These are phyloP conservation scores for Rubia tinctorum DNA, from an alignment of 305 asterid species.

Conservation along the genomic window DNA sequence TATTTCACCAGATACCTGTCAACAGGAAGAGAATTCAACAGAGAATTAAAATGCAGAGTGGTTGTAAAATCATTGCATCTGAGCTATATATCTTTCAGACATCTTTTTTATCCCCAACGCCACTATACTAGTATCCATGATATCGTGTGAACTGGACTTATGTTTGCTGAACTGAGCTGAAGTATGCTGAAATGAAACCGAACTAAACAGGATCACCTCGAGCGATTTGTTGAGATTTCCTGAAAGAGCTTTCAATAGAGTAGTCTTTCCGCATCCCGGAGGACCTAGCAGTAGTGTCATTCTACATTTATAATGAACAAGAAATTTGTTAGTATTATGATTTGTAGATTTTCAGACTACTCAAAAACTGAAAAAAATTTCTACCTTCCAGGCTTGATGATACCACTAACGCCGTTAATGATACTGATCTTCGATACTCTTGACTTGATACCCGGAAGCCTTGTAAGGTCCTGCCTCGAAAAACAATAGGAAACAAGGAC, in stretches of 20 bases:
- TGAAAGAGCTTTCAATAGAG: slow-evolving; percentile 63
- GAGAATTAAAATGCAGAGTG: too few species aligned
- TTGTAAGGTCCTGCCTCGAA: slow-evolving; percentile 40
- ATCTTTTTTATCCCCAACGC: too few species aligned
- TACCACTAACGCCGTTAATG: slow-evolving; percentile 48
- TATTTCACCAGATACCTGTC: slow-evolving; percentile 37
- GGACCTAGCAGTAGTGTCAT: slow-evolving; percentile 73
- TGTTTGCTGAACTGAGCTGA: too few species aligned
- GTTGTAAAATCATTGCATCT: too few species aligned
- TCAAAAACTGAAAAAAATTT: neutral
- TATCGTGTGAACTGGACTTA: too few species aligned
- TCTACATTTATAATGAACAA: slow-evolving; percentile 33
- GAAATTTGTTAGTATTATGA: neutral
- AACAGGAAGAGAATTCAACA: neutral
- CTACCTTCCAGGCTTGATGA: slow-evolving; percentile 72
- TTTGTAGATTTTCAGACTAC: neutral
- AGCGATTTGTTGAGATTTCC: slow-evolving; percentile 57
- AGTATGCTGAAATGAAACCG: neutral
- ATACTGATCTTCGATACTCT: slow-evolving; percentile 50
- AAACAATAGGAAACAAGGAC: neutral
- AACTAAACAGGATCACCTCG: slow-evolving; percentile 24
- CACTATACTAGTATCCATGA: neutral
- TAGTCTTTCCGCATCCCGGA: slow-evolving; percentile 84
- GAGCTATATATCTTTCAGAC: too few species aligned
- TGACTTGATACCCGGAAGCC: slow-evolving; percentile 51